Evolutionary conservation across 331 rosid species (phyloP), one percentile per base, ranked within the genome.

Genomic region (Malus hybrid): DNA sequence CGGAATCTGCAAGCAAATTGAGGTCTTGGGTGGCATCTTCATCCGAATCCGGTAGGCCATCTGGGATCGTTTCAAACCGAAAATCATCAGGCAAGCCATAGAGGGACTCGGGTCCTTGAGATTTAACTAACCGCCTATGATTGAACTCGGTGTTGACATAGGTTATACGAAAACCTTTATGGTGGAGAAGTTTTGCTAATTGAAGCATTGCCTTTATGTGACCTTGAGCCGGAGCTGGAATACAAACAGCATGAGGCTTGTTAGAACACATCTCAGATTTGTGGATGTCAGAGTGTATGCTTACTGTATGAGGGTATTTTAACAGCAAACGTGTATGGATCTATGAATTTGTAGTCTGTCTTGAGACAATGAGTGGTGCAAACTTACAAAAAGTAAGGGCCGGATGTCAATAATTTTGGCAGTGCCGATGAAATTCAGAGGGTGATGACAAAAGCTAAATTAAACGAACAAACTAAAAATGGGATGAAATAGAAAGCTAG

Each of bases 161-260:
- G 55, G 87, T 84, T 28, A 78, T 61, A 59, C 70, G 74, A 22
- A 80, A 76, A 7, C 87, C 87, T 54, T 24, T 77, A 28, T 62
- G 39, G 61, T 84, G 82, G 22, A 84, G 83, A 6, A 80, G 66
- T 67, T 84, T 70, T 22, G 87, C 66, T 0, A 84, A 50, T 24
- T 80, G 75, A 4, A 67, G 74, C 77, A 71, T 54, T 5, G 83
- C 76, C 56, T 73, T 83, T 1, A 80, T 76, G 16, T 84, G 85
- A 59, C 85, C 52, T 52, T 68, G 72, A 31, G 9, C 1, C 48
- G 80, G 79, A 62, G 14, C 3, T 0, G 83, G 76, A 11, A 80
- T 19, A 71, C 57, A 73, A n/a, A 67, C 75, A 14, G 69, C 78
- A 62, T 74, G 79, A 46, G 71, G 71, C 28, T 48, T 66, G 20